Evolutionary conservation across 495 filamentous ascomycete genomes (phyloP), one percentile per base, ranked within the genome.

Genomic region (Pseudevernia furfuracea): DNA sequence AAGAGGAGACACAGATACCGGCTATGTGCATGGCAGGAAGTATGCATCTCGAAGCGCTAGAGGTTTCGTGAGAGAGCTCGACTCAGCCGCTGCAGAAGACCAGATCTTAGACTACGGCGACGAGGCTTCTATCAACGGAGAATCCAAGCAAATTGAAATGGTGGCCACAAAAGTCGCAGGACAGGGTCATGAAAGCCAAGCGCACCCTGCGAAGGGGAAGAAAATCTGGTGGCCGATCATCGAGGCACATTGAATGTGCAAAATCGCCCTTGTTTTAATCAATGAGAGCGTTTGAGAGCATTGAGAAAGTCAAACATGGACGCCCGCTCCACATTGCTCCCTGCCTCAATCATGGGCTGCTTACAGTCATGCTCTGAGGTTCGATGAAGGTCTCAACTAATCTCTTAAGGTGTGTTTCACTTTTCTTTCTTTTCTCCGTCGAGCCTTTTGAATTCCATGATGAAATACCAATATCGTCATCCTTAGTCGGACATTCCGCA

Each of bases 381-480:
- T 15, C 17, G 10, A 21, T 38, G 10, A 25, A n/a, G 11, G 1
- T 25, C 14, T 32, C n/a, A n/a, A n/a, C n/a, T 7, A 30, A 10
- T 7, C 6, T 30, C 5, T n/a, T 21, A 43, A 23, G 36, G 55
- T 23, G 34, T 34, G 34, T 41, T 59, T 5, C 12, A 19, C 17
- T 17, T 36, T 36, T 34, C 14, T 1, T 19, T 28, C 8, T 14
- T 34, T 23, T 23, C 19, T 39, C 12, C 9, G 11, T 49, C 21
- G 1, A 59, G 4, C 15, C 9, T 30, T 9, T 25, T 34, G 12
- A 9, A 41, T 56, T 62, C 43, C 21, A 68, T 74, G 72, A 74
- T 74, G 72, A 74, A 68, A 72, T 21, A 53, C 49, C 38, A 71
- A 15, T 68, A 71, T 72, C 71, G 71, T 73, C 72, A 74, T 74